phyloP scores from a whole-genome alignment of 805 yeast genomes.

The Candida easanensis region DNA sequence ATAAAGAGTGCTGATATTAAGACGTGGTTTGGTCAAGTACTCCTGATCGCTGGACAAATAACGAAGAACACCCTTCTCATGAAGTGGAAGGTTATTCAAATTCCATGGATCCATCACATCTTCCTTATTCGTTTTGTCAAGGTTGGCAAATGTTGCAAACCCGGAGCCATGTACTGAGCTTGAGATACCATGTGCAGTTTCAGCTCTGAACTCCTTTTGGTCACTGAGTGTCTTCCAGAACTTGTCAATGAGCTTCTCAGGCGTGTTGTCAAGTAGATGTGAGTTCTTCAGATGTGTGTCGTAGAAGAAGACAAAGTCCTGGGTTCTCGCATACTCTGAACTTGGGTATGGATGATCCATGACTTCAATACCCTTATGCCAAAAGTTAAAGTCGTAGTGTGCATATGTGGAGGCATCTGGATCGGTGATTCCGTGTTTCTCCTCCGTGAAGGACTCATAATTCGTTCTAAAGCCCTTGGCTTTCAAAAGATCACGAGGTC shows the following conservation, averaged over 20 bases:
- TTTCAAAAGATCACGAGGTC: conserved; percentile 45
- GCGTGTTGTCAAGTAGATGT: conserved; percentile 20
- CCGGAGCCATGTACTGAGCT: conserved; percentile 41
- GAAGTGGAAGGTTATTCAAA: conserved; percentile 49
- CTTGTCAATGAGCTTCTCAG: conserved; percentile 24
- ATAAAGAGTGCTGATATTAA: conserved; percentile 52
- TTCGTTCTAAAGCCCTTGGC: conserved; percentile 51
- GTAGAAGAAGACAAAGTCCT: conserved; percentile 55
- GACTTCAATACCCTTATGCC: conserved; percentile 40
- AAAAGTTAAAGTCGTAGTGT: conserved; percentile 39
- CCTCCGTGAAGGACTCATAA: conserved; percentile 46
- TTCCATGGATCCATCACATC: conserved; percentile 46
- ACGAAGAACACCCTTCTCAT: conserved; percentile 46
- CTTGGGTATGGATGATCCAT: conserved; percentile 39
- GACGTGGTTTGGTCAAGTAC: conserved; percentile 38
- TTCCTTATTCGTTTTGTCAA: conserved; percentile 17
- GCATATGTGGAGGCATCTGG: conserved; percentile 35
- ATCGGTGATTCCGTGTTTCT: conserved; percentile 37
- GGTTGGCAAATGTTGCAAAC: conserved; percentile 25
- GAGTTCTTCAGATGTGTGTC: conserved; percentile 48
- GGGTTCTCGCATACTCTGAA: conserved; percentile 40
- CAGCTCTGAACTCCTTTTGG: conserved; percentile 39
- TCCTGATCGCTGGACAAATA: conserved; percentile 43
- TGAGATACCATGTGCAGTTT: conserved; percentile 32
- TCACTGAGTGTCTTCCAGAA: conserved; percentile 15